A percentile compares a stretch with the other conserved stretches of the same genome.
These are phyloP conservation scores for Claviceps citrina DNA, from an alignment of 2,329 filamentous ascomycete genomes.

Conservation along the genomic window DNA sequence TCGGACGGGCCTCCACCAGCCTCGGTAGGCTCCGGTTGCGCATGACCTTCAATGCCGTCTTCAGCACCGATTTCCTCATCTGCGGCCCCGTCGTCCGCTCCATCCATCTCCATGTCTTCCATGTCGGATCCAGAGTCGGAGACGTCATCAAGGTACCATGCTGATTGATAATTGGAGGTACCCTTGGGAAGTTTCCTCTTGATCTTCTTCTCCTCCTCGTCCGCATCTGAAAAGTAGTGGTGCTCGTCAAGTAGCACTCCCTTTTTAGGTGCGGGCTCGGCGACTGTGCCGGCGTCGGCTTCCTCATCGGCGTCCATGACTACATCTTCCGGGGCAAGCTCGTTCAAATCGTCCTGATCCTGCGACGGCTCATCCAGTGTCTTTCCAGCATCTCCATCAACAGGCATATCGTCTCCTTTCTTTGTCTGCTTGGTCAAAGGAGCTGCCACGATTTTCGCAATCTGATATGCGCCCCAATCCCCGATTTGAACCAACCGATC, in stretches of 20 bases:
- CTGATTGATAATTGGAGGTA: constrained; percentile 85
- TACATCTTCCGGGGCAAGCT: constrained; percentile 74
- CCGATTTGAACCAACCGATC: constrained; percentile 82
- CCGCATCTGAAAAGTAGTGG: constrained; percentile 92
- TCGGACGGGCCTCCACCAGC: constrained; percentile 64
- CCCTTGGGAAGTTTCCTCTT: constrained; percentile 74
- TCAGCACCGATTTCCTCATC: constrained; percentile 52
- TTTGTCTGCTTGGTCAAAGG: constrained; percentile 47
- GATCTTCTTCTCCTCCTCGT: constrained; percentile 31
- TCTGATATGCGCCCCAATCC: constrained; percentile 86
- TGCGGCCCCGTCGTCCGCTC: constrained; percentile 39
- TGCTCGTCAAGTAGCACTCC: constrained; percentile 91
- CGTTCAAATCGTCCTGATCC: constrained; percentile 69
- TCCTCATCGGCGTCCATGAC: constrained; percentile 53
- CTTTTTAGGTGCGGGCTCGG: constrained; percentile 42
- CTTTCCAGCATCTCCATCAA: constrained; percentile 38
- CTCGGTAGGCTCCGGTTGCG: constrained; percentile 55
- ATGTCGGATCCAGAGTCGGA: constrained; percentile 78
- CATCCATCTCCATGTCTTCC: constrained; percentile 44
- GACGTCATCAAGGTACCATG: constrained; percentile 75
- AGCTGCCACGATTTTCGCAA: constrained; percentile 73
- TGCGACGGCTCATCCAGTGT: constrained; percentile 57
- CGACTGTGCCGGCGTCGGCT: constrained; percentile 20
- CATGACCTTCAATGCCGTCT: constrained; percentile 63
- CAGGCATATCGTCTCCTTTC: constrained; percentile 51